phyloP scores from a whole-genome alignment of 148 eudicot genomes.

The Arctostaphylos glauca region DNA sequence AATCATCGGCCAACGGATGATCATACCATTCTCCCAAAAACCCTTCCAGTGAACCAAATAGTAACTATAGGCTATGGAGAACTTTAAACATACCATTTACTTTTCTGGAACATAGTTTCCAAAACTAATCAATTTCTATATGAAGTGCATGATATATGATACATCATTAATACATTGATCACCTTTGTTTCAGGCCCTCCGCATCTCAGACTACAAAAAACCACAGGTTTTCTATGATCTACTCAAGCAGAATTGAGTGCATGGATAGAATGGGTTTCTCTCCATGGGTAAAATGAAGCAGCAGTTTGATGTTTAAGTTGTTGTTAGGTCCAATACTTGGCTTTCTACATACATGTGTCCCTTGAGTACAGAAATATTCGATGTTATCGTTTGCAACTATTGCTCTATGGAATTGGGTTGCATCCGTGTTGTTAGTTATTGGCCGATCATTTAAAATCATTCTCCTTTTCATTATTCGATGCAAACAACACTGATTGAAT shows the following conservation, averaged over 20 bases:
- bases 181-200: constrained; percentile 47
- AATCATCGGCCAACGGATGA: not conserved
- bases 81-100: not conserved
- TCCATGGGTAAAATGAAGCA: not conserved
- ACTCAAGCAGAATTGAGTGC: constrained; percentile 21
- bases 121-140: not conserved
- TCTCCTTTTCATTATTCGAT: not conserved
- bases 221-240: constrained; percentile 70
- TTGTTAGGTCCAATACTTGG: not conserved
- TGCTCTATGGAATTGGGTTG: not conserved
- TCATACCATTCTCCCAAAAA: not conserved
- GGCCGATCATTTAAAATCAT: not conserved
- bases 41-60: not conserved
- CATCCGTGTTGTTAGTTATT: not conserved
- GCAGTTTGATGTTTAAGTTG: not conserved
- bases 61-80: not conserved
- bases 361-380: constrained; percentile 6
- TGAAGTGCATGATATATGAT: too few species aligned
- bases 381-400: not conserved
- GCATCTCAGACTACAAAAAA: constrained; percentile 47
- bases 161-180: not conserved
- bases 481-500: not conserved
- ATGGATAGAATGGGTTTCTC: not conserved
- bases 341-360: not conserved
- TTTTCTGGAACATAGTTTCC: not conserved